phyloP scores from a whole-genome alignment of 2,329 filamentous ascomycete genomes.

The Microascus cirrosus region DNA sequence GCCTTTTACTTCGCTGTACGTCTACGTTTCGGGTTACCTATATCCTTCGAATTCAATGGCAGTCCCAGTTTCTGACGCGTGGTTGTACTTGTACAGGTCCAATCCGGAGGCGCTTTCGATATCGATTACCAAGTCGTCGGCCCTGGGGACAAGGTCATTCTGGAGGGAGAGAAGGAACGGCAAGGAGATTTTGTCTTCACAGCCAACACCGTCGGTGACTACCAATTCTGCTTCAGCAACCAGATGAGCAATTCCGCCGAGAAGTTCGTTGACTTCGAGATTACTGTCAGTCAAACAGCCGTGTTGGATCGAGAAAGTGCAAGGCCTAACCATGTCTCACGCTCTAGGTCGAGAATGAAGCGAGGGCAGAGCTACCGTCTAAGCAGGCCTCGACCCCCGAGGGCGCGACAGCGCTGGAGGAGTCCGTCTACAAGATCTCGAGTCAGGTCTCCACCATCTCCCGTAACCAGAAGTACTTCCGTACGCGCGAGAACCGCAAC shows the following conservation, averaged over 20 bases:
- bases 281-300: conserved; percentile 53
- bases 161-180: conserved; percentile 81
- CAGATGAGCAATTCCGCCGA: conserved; percentile 97
- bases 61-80: background rate
- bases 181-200: conserved; percentile 98
- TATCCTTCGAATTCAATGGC: background rate
- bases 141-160: conserved; percentile 67
- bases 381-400: conserved; percentile 84
- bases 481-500: conserved; percentile 95
- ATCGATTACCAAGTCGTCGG: conserved; percentile 84
- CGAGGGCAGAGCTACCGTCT: conserved; percentile 67
- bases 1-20: conserved; percentile 97
- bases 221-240: conserved; percentile 97
- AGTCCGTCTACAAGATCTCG: conserved; percentile 91
- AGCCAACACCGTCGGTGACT: conserved; percentile 76
- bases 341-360: conserved; percentile 77
- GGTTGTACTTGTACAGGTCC: conserved; percentile 50
- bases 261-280: conserved; percentile 97
- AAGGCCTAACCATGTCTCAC: background rate
- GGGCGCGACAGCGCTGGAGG: conserved; percentile 79
- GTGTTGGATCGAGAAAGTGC: background rate
- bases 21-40: conserved; percentile 7
- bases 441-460: conserved; percentile 88
- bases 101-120: conserved; percentile 97
- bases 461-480: conserved; percentile 98